These are phyloP conservation scores for Annulohypoxylon moriforme DNA, from an alignment of 495 filamentous ascomycete genomes.

Conservation along the genomic window DNA sequence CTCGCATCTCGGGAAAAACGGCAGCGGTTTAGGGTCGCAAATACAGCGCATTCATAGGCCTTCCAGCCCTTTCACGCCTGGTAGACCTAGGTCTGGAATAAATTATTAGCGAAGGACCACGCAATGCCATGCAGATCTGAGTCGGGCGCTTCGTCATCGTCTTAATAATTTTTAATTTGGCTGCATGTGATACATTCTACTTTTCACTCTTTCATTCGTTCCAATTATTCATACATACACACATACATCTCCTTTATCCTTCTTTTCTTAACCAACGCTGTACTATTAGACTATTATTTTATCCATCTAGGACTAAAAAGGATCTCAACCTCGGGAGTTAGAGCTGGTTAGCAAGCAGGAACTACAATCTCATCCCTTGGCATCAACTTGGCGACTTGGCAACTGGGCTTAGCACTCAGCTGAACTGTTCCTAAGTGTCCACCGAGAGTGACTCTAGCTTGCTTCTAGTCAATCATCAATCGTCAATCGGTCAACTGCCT, in stretches of 20 bases:
- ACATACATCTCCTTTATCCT: too few species aligned
- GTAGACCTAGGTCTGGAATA: slow-evolving; percentile 6
- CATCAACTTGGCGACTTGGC: slow-evolving; percentile 5
- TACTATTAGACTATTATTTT: slow-evolving; percentile 6
- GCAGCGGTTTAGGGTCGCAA: neutral
- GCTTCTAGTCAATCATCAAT: neutral
- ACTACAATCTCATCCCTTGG: neutral
- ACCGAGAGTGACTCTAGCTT: neutral
- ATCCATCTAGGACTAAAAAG: too few species aligned
- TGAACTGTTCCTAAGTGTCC: neutral
- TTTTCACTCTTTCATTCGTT: slow-evolving; percentile 1
- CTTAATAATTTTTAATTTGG: neutral
- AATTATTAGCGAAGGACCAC: slow-evolving; percentile 12
- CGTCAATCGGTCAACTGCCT: neutral
- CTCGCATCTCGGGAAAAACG: slow-evolving; percentile 22
- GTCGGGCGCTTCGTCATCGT: slow-evolving; percentile 34
- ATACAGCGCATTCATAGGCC: neutral
- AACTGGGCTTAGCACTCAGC: neutral
- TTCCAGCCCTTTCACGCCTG: neutral
- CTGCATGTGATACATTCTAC: neutral
- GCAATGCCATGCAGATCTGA: slow-evolving; percentile 13
- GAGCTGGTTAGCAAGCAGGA: slow-evolving; percentile 2
- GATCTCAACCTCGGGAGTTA: neutral
- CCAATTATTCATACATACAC: neutral
- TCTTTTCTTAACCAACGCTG: neutral